These are phyloP conservation scores for Cyamopsis tetragonoloba DNA, from an alignment of 306 rosid species.

Conservation along the genomic window DNA sequence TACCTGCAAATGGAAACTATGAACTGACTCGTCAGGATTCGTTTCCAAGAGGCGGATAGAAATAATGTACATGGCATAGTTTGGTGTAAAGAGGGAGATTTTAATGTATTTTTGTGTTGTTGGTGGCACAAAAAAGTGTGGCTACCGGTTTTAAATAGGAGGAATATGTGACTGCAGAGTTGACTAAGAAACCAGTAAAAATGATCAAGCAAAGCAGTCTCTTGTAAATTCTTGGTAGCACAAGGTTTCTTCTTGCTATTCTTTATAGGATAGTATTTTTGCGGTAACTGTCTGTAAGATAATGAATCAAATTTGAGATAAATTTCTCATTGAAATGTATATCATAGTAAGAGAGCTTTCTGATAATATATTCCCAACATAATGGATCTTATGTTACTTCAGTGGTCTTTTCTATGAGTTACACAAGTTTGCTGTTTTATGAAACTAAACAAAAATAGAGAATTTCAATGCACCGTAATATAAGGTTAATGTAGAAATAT, in stretches of 20 bases:
- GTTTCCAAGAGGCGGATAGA: conserved; percentile 17
- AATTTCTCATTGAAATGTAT: too few relatives aligned
- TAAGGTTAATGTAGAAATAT: too few relatives aligned
- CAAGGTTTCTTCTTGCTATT: conserved; percentile 24
- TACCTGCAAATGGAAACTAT: conserved; percentile 21
- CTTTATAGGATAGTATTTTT: conserved; percentile 24
- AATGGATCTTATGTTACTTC: too few relatives aligned
- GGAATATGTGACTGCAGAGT: neutral
- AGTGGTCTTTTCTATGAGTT: too few relatives aligned
- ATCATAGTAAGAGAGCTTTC: neutral
- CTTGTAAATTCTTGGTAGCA: conserved; percentile 23
- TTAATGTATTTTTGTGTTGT: neutral
- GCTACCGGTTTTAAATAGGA: neutral
- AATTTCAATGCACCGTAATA: too few relatives aligned
- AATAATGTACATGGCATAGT: neutral
- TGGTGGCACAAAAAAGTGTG: neutral
- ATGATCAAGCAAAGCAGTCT: conserved; percentile 13
- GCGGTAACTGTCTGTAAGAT: neutral
- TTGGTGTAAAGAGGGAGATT: neutral
- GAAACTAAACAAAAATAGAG: too few relatives aligned
- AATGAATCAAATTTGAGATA: neutral
- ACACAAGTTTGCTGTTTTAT: too few relatives aligned
- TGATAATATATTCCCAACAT: too few relatives aligned
- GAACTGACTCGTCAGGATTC: conserved; percentile 33
- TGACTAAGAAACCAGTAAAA: neutral